These are phyloP conservation scores for Sophora flavescens DNA, from an alignment of 306 rosid genomes.

Conservation along the genomic window DNA sequence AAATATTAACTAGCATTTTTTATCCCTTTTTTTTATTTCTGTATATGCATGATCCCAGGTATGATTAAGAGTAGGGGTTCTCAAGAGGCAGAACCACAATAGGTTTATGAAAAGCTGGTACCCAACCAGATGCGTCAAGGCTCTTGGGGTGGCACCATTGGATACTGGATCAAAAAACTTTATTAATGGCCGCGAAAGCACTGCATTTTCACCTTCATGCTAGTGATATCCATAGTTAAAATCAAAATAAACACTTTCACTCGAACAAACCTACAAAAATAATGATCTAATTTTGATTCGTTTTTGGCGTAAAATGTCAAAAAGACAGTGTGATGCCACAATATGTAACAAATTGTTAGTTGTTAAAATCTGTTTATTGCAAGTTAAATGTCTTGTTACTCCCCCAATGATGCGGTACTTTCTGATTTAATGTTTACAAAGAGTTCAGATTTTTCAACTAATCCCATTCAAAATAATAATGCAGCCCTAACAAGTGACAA, in stretches of 20 bases:
- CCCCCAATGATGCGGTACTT: conserved; percentile 12
- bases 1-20: conserved; percentile 14
- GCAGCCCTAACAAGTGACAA: conserved; percentile 13
- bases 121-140: not conserved
- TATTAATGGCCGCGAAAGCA: not conserved
- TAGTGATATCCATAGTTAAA: conserved; percentile 21
- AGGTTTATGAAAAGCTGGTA: conserved; percentile 8
- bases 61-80: not conserved
- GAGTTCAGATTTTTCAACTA: not conserved
- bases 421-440: not conserved
- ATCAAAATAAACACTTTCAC: no score
- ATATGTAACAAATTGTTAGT: not conserved
- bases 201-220: conserved; percentile 17
- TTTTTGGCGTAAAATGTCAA: not conserved
- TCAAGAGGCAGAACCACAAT: not conserved
- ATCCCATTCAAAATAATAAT: not conserved
- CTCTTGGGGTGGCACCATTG: not conserved
- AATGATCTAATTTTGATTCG: conserved; percentile 14
- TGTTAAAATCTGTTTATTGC: not conserved
- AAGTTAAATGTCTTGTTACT: not conserved
- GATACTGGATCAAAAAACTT: conserved; percentile 6
- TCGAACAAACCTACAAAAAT: not conserved
- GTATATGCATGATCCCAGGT: not conserved
- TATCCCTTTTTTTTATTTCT: not conserved
- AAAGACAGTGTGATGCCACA: not conserved